Evolutionary conservation across 768 basidiomycete genomes (phyloP), one percentile per base, ranked within the genome.

Genomic region (Tricholoma terreum): DNA sequence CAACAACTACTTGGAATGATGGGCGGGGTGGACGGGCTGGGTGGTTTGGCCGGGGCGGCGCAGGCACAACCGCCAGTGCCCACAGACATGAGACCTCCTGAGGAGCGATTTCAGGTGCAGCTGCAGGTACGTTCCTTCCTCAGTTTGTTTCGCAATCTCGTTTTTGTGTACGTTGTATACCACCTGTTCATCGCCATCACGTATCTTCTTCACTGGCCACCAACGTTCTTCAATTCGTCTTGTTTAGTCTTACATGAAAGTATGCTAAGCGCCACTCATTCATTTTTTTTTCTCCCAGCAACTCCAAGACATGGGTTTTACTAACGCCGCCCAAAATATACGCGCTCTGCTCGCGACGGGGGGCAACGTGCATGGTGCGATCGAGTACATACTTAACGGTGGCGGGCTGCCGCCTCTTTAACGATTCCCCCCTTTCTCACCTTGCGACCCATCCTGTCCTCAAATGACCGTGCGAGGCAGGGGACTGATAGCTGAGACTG

Each of bases 251-350:
- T 21, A 12, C 19, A 12, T 7, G 4, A 7, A 38, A 11, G 10
- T 17, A 31, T 55, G 27, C 46, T 24, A 24, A 24, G 19, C 19
- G 4, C 38, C 35, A 27, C 24, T 6, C 24, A 3, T 45, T 53
- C 49, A 3, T 45, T 53, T 45, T 58, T 40, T 45, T 31, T 50
- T 38, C 24, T 53, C 14, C 10, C 62, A 93, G 90, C 93, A 95
- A 87, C 71, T 98, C 66, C 88, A 92, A 68, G 91, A 90, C 58
- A 98, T 98, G 96, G 95, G 92, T 1, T 92, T 98, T 71, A 84
- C 80, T 52, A 94, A 96, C 56, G 93, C 93, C 7, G 70, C 83
- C 40, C 91, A 94, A 79, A 98, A 98, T 69, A 79, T 98, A 6
- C 81, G 94, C 6, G 94, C 96, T 5, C 76, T 98, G 43, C 80